Base-by-base conservation (phyloP, 805 yeast genomes). In the Candida ficus region DNA sequence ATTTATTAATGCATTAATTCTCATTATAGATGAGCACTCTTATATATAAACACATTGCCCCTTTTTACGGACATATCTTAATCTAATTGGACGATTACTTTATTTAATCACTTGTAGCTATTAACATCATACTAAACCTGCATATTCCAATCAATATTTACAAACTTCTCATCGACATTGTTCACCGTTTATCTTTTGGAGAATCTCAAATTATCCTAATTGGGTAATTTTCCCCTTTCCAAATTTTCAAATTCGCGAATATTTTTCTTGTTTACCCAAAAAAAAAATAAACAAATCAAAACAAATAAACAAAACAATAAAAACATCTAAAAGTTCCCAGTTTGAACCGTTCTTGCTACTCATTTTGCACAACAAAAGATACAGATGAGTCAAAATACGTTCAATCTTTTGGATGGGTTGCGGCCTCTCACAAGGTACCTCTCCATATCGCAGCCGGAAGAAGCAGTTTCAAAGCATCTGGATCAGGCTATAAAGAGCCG, bases 381-480 rank as follows among this genome's bases (percentile, higher is more conserved):
- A 2, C 16, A 5, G n/a, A 41, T 41, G 44, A 37, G 31, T 23
- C 44, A 41, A 29, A 36, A 37, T 13, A 30, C 42, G 13, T 42
- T 35, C 42, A 38, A 29, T 27, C 39, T 54, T 23, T 39, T 50
- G 22, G 55, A 53, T 10, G 54, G 59, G 4, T 37, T 53, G 33
- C 50, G 48, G 35, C 59, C 57, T 8, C 29, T 54, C 21, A 47
- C 46, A 34, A 45, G 55, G 42, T 52, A 52, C 18, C 45, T 54
- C n/a, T 49, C 54, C 3, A 39, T 29, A 11, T 30, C 38, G n/a
- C 37, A 28, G 7, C n/a, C 37, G 8, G 14, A 35, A 20, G 37
- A 20, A 9, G 13, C 37, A 20, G 12, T 28, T 29, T 18, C 18
- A 38, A 22, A 13, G 19, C 33, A 35, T 27, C 16, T 22, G 18